A percentile compares a stretch with the other conserved stretches of the same genome.
phyloP scores from a whole-genome alignment of 2,329 filamentous ascomycete genomes.

The Chrysoporthe puriensis region DNA sequence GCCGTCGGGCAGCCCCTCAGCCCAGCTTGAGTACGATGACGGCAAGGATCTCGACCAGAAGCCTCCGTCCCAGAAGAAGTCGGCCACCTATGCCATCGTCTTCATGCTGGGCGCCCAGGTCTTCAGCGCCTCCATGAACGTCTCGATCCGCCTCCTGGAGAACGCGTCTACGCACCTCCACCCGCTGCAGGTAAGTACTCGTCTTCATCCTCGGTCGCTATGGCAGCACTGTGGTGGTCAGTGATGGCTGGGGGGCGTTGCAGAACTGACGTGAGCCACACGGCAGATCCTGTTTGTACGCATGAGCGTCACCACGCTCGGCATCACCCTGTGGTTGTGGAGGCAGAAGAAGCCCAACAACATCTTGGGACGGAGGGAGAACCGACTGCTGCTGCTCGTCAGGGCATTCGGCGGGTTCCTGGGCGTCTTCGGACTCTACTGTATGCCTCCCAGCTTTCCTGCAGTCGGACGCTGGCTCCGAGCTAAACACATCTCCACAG shows the following conservation, averaged over 20 bases:
- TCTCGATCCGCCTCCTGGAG: slow-evolving; percentile 14
- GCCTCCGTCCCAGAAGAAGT: background rate
- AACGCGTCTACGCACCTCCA: slow-evolving; percentile 12
- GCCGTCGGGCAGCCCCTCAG: too few species aligned
- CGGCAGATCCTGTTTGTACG: slow-evolving; percentile 13
- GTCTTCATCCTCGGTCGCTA: background rate
- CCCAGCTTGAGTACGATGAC: background rate
- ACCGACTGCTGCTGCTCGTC: slow-evolving; percentile 5
- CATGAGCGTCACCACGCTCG: slow-evolving; percentile 17
- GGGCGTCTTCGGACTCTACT: slow-evolving; percentile 18
- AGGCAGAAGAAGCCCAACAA: background rate
- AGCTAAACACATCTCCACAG: slow-evolving; percentile 5
- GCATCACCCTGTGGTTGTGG: slow-evolving; percentile 15
- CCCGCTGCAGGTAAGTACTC: slow-evolving; percentile 13
- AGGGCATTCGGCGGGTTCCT: slow-evolving; percentile 15
- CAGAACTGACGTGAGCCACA: background rate
- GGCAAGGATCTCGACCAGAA: background rate
- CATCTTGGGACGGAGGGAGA: slow-evolving; percentile 10
- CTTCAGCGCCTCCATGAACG: slow-evolving; percentile 21
- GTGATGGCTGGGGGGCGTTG: background rate
- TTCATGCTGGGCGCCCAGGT: slow-evolving; percentile 19
- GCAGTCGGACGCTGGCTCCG: too few species aligned
- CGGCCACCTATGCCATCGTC: slow-evolving; percentile 11
- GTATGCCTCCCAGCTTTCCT: background rate
- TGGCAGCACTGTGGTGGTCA: background rate